Conservation (phyloP, 495 filamentous ascomycete genomes). For the Aspergillus indologenus region DNA sequence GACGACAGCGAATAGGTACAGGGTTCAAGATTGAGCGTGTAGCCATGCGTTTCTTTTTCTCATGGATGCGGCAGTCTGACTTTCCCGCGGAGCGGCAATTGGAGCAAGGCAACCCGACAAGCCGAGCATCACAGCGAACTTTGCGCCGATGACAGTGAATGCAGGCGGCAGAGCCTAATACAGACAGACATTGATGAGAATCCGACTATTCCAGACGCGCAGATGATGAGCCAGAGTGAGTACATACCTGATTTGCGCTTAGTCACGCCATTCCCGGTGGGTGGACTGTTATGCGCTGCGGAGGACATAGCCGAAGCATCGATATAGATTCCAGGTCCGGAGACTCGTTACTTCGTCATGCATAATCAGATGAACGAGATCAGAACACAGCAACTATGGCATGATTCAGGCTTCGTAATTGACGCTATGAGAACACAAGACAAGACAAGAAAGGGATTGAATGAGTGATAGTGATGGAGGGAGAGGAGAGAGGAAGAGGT, state of each 20-base stretch:
- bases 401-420: conserved; percentile 1
- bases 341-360: conserved; percentile 20
- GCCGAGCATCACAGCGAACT: conserved; percentile 47
- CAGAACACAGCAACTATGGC: conserved; percentile 1
- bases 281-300: conserved; percentile 21
- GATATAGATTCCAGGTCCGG: conserved; percentile 19
- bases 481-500: background rate
- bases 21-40: conserved; percentile 47
- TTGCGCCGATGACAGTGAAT: conserved; percentile 50
- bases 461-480: conserved; percentile 1
- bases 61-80: conserved; percentile 46
- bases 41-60: conserved; percentile 47
- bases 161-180: conserved; percentile 42
- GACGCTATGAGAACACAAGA: too few relatives aligned
- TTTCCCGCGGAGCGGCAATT: conserved; percentile 47
- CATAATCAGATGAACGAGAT: background rate
- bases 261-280: conserved; percentile 26
- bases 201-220: background rate
- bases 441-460: background rate
- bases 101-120: conserved; percentile 44
- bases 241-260: conserved; percentile 30
- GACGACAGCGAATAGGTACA: conserved; percentile 48
- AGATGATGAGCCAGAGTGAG: background rate
- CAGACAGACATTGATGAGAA: background rate
- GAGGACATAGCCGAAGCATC: conserved; percentile 33